phyloP scores from a whole-genome alignment of 2,329 filamentous ascomycete species.

The Waltergamsia citrina region DNA sequence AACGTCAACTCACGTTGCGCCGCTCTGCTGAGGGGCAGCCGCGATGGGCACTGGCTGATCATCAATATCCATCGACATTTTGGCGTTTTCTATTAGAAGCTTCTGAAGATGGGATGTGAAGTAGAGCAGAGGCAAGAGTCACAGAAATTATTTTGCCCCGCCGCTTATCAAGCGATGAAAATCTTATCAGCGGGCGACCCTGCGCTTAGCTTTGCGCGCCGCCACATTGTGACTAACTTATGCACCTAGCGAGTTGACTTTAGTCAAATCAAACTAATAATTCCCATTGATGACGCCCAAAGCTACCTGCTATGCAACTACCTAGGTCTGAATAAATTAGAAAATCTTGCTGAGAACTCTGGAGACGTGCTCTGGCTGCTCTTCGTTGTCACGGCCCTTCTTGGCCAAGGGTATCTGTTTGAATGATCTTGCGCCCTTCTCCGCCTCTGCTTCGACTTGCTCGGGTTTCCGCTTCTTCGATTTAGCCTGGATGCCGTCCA shows the following conservation, averaged over 20 bases:
- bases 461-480: conserved; percentile 31
- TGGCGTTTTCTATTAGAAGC: conserved; percentile 6
- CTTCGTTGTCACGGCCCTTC: conserved; percentile 31
- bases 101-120: conserved; percentile 2
- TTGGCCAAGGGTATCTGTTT: conserved; percentile 54
- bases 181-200: conserved; percentile 6
- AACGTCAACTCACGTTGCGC: conserved; percentile 33
- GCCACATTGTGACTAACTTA: background rate
- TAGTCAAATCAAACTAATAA: background rate
- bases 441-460: conserved; percentile 15
- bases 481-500: conserved; percentile 61
- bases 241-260: background rate
- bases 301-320: conserved; percentile 3
- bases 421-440: conserved; percentile 38
- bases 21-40: conserved; percentile 21
- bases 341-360: conserved; percentile 58
- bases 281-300: too few relatives aligned
- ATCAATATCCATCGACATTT: conserved; percentile 34
- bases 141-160: conserved; percentile 9
- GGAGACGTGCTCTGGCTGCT: conserved; percentile 46
- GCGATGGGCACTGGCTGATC: conserved; percentile 28
- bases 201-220: background rate
- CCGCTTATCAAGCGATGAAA: conserved; percentile 9
- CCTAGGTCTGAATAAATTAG: conserved; percentile 19
- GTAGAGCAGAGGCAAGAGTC: background rate